Percentiles rank a stretch among this genome's conserved stretches.
These are phyloP conservation scores for Rhododendron griersonianum DNA, from an alignment of 148 eudicot species.

Conservation along the genomic window DNA sequence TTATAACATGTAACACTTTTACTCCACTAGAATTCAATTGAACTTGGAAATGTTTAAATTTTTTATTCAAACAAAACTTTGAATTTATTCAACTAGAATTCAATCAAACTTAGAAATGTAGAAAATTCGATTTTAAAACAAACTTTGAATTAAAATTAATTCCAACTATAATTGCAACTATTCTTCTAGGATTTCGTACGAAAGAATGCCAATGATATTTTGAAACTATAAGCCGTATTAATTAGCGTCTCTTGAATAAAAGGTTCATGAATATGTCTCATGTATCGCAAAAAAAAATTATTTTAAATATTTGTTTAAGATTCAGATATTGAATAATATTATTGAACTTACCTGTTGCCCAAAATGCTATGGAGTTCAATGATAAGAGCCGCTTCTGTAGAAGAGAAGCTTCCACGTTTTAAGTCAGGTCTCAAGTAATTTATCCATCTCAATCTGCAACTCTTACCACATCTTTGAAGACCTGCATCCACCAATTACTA, in stretches of 20 bases:
- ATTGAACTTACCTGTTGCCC: constrained; percentile 58
- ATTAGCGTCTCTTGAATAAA: background rate
- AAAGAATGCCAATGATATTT: background rate
- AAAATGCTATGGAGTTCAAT: constrained; percentile 78
- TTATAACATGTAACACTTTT: background rate
- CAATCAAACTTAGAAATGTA: background rate
- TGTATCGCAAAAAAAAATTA: background rate
- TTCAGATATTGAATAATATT: background rate
- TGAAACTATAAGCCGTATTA: background rate
- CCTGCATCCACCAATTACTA: background rate
- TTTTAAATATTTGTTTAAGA: background rate
- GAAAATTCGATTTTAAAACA: background rate
- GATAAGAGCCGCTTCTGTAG: constrained; percentile 72
- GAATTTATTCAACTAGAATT: too few species aligned
- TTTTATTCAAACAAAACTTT: background rate
- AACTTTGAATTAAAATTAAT: background rate
- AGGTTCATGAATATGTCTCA: background rate
- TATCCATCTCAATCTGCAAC: constrained; percentile 89
- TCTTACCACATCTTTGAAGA: constrained; percentile 49
- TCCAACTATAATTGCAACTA: background rate
- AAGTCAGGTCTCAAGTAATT: constrained; percentile 86
- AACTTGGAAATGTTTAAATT: background rate
- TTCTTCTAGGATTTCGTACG: background rate
- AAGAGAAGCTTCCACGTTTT: constrained; percentile 75
- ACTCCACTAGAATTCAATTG: background rate